Evolutionary conservation across 768 basidiomycete genomes (phyloP), one percentile per base, ranked within the genome.

Genomic region (Suillus spraguei): DNA sequence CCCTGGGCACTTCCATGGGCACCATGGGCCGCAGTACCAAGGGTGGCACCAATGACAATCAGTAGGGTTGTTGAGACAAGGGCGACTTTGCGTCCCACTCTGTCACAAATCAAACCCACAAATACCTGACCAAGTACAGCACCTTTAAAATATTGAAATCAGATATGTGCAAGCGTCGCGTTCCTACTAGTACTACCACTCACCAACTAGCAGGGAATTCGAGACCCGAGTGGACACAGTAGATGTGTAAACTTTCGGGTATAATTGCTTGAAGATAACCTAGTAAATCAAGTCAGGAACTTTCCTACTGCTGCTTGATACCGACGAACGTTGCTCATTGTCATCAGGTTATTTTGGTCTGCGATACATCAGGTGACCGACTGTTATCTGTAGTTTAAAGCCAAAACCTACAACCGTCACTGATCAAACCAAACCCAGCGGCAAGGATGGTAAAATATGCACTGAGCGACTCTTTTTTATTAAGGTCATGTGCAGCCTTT

Each of bases 261-360:
- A 90, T 16, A 91, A 74, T 64, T 77, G 76, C 71, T 83, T 86
- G 78, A 90, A 87, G 13, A 89, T 78, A 20, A 90, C 88, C 87
- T 88, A 63, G 39, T 59, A 60, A 32, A 65, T 38, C 65, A 44
- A 54, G n/a, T 62, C 46, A n/a, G 67, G 65, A 65, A 62, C 60
- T 60, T 32, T 47, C 5, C 56, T 16, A n/a, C 35, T 7, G 28
- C 24, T 32, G 28, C 16, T 11, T 17, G 60, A 60, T 47, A 47
- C 35, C 42, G 59, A 61, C 77, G 56, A 66, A 86, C 87, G 64
- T 90, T 89, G 52, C 82, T 71, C 85, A 89, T 85, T 0, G 87
- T 87, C 87, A 89, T 87, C 33, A 89, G 74, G 67, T 86, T 88
- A 71, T 89, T 90, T 70, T 90, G 86, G 70, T 89, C 87, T 88